Conservation (phyloP, 345 rosid species). For the Lepidium aucheri region DNA sequence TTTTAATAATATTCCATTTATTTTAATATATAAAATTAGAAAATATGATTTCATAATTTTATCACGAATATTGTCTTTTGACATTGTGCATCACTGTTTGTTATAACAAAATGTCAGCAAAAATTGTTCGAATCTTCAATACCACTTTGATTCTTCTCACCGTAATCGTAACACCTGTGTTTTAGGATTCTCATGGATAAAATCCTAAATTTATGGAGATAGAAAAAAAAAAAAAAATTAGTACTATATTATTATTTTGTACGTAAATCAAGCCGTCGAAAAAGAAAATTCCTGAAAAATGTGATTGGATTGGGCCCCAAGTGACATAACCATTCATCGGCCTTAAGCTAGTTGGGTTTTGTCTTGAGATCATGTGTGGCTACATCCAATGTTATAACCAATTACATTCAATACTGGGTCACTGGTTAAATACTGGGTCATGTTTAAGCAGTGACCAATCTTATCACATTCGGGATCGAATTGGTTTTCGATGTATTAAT, state of each 20-base stretch:
- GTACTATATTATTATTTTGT: not conserved
- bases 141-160: not conserved
- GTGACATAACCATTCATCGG: conserved; percentile 7
- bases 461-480: too few relatives aligned
- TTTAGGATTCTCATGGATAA: not conserved
- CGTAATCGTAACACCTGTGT: not conserved
- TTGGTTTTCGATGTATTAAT: too few relatives aligned
- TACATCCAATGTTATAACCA: not conserved
- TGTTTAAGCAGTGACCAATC: not conserved
- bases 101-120: not conserved
- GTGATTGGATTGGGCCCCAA: conserved; percentile 9
- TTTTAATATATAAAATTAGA: not conserved
- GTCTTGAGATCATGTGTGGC: conserved; percentile 3
- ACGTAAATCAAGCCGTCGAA: not conserved
- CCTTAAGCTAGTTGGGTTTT: not conserved
- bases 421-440: not conserved
- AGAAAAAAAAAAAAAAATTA: too few relatives aligned
- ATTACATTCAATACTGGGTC: conserved; percentile 17
- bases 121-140: not conserved
- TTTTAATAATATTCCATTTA: not conserved
- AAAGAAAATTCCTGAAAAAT: not conserved
- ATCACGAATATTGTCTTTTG: not conserved
- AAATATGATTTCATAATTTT: not conserved
- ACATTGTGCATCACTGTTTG: not conserved
- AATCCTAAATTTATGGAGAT: not conserved